Base-by-base conservation (phyloP, 805 yeast genomes). In the Alloascoidea hylecoeti region DNA sequence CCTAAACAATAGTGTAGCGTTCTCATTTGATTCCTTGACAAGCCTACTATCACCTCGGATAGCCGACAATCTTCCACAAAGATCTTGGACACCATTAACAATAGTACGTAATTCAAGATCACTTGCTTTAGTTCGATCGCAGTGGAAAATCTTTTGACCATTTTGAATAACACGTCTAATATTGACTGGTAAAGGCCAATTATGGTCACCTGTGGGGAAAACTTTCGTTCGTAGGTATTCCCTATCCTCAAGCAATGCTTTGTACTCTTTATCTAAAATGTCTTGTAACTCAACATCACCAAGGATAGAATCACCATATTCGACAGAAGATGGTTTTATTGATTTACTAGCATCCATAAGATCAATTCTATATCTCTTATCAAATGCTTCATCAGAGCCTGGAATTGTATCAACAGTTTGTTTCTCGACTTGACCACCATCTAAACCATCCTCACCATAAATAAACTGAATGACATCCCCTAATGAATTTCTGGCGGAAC, bases 361-460 rank as follows among this genome's bases (percentile, higher is more conserved):
- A 58, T 92, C 96, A 42, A 92, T 75, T 57, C 83, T 75, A 63
- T 83, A 92, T 44, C 88, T 75, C 51, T 68, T 70, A 48, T 80
- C 95, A 55, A 92, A 92, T 4, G 79, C 72, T 9, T 62, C 75
- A 56, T 83, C 84, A 9, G 95, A 80, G 13, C 96, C 96, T 27
- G 96, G 95, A 51, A 92, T 82, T 2, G 96, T 83, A 55, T 92
- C 98, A 41, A 92, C 73, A 6, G 95, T 74, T 63, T 92, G 99
- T 55, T 83, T 86, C 59, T 92, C 99, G 44, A 92, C 96, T 55
- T 88, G 94, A 18, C 96, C 82, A 53, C 95, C 98, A 67, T 92
- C 99, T 51, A 92, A 69, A 62, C 99, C 99, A 64, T 92, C 99
- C 61, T 92, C 99, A 68, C 99, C 99, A 53, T 92, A 92, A 43